Evolutionary conservation across 2,329 filamentous ascomycete genomes (phyloP), one percentile per base, ranked within the genome.

Genomic region (Fusarium tjaetaba): DNA sequence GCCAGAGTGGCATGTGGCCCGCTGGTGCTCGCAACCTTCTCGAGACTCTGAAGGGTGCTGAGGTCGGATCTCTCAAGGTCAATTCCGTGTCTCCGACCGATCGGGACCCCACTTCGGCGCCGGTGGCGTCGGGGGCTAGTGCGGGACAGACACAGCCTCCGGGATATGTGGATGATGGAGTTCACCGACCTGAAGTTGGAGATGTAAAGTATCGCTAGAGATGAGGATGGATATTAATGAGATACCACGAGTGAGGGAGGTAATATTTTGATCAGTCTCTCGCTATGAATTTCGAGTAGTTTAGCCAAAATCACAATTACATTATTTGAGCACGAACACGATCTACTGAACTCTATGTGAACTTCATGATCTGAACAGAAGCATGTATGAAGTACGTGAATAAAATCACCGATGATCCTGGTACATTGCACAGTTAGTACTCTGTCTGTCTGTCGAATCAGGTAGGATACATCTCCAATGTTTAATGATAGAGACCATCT

Each of bases 1-100:
- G 73, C 4, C 77, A 79, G 42, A 75, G 71, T 20, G 77, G 78
- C 30, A 76, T 76, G 77, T 83, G 81, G 82, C 81, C 81, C 7
- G 70, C 73, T 5, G 82, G 82, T 14, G 79, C 79, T 5, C 78
- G 78, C 13, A 68, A 70, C 5, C 69, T 83, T 4, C 72, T 79
- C 11, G 79, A 81, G 43, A 77, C 79, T 6, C 71, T 83, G 14
- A 78, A 72, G 61, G 79, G 78, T 32, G 81, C 81, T 38, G 81
- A 83, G 67, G 78, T 79, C 2, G 79, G 79, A 22, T 74, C 65
- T 4, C 57, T 78, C 43, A 73, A 69, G 59, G 66, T 70, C 41
- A 77, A 70, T 5, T 43, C 63, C 28, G 62, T 52, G 13, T 38
- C 59, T 13, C 63, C 68, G 4, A 68, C 71, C 24, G 53, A 60